phyloP scores from a whole-genome alignment of 1,284 basidiomycete genomes.

The Apiotrichum montevideense region DNA sequence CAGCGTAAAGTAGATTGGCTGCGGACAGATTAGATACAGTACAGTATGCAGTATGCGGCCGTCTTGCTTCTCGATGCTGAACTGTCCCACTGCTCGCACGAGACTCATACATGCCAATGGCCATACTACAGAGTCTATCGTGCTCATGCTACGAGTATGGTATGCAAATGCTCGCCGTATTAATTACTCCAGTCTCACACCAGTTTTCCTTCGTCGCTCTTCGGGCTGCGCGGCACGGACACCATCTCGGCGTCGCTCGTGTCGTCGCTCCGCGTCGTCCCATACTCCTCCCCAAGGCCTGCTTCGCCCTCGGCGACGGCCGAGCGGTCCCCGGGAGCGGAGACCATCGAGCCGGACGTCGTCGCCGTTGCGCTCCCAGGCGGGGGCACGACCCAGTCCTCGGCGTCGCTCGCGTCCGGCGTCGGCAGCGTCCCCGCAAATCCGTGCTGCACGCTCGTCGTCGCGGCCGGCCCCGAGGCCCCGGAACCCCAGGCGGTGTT shows the following conservation, averaged over 20 bases:
- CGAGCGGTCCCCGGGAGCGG: neutral
- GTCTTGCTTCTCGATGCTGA: too few species aligned
- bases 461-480: neutral
- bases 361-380: neutral
- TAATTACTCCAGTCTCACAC: neutral
- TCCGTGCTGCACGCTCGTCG: neutral
- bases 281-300: slow-evolving; percentile 17
- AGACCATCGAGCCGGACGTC: neutral
- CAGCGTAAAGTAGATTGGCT: too few species aligned
- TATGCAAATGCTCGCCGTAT: too few species aligned
- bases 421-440: slow-evolving; percentile 5
- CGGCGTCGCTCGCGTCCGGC: slow-evolving; percentile 11
- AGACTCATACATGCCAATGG: too few species aligned
- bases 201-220: neutral
- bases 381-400: neutral
- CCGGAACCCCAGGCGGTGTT: slow-evolving; percentile 30
- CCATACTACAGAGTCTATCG: too few species aligned
- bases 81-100: too few species aligned
- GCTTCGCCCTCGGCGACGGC: slow-evolving; percentile 1
- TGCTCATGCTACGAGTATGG: too few species aligned
- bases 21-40: neutral
- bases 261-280: slow-evolving; percentile 7
- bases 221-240: slow-evolving; percentile 8
- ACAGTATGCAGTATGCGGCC: too few species aligned
- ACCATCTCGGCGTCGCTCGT: slow-evolving; percentile 16